These are phyloP conservation scores for Suillus clintonianus DNA, from an alignment of 768 basidiomycete species.

Conservation along the genomic window DNA sequence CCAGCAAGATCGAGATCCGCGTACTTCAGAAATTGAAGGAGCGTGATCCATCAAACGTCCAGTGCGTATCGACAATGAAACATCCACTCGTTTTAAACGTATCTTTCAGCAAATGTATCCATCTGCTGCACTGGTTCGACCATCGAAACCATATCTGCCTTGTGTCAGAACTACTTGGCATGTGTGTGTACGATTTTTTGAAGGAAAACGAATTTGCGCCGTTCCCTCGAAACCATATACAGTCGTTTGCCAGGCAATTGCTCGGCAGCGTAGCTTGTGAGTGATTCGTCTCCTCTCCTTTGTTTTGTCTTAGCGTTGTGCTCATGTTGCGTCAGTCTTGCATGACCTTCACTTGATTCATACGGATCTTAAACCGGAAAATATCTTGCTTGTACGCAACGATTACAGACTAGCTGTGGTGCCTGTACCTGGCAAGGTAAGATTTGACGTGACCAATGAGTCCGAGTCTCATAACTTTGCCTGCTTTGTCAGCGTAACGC, in stretches of 20 bases:
- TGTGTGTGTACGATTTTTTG: constrained; percentile 98
- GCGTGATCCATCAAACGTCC: constrained; percentile 81
- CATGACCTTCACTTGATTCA: constrained; percentile 92
- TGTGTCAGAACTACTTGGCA: constrained; percentile 92
- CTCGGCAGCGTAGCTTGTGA: constrained; percentile 92
- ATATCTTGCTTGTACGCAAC: constrained; percentile 91
- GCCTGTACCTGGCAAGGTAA: constrained; percentile 67
- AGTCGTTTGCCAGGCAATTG: constrained; percentile 90
- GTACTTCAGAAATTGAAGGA: constrained; percentile 91
- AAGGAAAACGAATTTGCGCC: constrained; percentile 97
- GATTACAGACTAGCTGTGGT: constrained; percentile 66
- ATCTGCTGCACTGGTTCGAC: constrained; percentile 93
- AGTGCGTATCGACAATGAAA: constrained; percentile 56
- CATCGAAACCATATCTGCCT: constrained; percentile 97
- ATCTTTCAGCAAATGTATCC: constrained; percentile 88
- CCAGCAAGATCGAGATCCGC: constrained; percentile 96
- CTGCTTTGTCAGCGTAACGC: constrained; percentile 54
- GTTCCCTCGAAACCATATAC: constrained; percentile 95
- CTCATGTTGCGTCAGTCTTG: constrained; percentile 57
- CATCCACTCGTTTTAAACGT: constrained; percentile 6
- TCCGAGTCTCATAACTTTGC: constrained; percentile 14
- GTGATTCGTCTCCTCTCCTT: constrained; percentile 34
- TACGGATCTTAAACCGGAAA: constrained; percentile 99
- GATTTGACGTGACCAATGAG: constrained; percentile 5
- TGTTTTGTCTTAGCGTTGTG: not conserved